Evolutionary conservation across 805 yeast species (phyloP).

Genomic region (Spathaspora sp.): DNA sequence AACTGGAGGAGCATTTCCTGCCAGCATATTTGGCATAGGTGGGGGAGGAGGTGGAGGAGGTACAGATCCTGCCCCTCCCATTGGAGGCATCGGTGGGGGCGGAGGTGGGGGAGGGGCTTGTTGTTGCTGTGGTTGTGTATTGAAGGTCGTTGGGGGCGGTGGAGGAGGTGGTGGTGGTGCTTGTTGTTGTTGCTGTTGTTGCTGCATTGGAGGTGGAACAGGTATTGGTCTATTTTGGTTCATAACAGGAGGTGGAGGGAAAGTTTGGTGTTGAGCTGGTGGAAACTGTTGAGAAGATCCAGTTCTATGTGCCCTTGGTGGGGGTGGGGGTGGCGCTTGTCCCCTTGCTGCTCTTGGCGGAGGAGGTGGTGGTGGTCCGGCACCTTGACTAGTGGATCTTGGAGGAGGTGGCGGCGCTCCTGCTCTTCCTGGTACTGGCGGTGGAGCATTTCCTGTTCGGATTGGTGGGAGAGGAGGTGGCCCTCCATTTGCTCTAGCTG

Average conservation of each 20-base stretch:
- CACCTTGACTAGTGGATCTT: conserved; percentile 14
- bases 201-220: conserved; percentile 17
- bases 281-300: conserved; percentile 14
- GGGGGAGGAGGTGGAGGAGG: conserved; percentile 28
- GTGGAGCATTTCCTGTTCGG: conserved; percentile 14
- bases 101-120: conserved; percentile 24
- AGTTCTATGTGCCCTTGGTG: conserved; percentile 16
- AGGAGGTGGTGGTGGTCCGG: conserved; percentile 21
- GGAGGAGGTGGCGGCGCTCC: conserved; percentile 32
- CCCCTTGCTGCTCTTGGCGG: conserved; percentile 16
- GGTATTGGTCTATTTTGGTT: conserved; percentile 12
- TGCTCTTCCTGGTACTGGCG: conserved; percentile 14
- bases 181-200: conserved; percentile 14
- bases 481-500: conserved; percentile 9
- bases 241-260: conserved; percentile 6
- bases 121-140: conserved; percentile 6
- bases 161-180: conserved; percentile 15
- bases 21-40: conserved; percentile 7
- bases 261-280: conserved; percentile 11
- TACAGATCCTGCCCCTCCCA: conserved; percentile 27
- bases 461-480: conserved; percentile 19
- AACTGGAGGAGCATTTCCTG: conserved; percentile 8
- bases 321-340: conserved; percentile 24
- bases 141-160: conserved; percentile 16
- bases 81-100: conserved; percentile 40